Evolutionary conservation across 345 rosid genomes (phyloP), one percentile per base, ranked within the genome.

Genomic region (Iberis pinnata): DNA sequence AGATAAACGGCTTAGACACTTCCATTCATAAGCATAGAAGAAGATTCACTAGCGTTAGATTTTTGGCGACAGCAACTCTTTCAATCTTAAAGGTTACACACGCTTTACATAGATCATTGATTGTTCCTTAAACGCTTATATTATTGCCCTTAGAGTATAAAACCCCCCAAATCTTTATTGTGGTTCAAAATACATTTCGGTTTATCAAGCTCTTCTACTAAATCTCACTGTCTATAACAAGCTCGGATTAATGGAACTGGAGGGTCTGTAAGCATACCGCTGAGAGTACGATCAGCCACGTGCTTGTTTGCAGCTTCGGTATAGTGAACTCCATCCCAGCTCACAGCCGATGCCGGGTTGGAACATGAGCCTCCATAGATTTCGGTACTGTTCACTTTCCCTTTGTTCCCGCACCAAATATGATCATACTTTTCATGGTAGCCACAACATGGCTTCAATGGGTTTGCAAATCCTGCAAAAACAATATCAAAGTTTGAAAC

Each of bases 301-400:
- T 95, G 77, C 33, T 55, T 76, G 72, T 71, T 87, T 27, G 95
- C 92, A 49, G 78, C 75, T 73, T 83, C 71, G 5, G 90, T 42
- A 43, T 78, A 76, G 52, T 83, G 90, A 49, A 80, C 80, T 38
- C 86, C 83, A 50, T 80, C 90, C 90, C 90, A 83, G 58, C 80
- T 80, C 46, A 73, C 68, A 44, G 66, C 75, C 39, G 9, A 31
- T 18, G 79, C 70, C 5, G 82, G 77, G 52, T 80, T 76, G 26
- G 69, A 12, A 49, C 86, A 83, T 13, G 78, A 43, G 9, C 53
- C 80, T 1, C 90, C 84, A n/a, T 68, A 74, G 6, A 76, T 65
- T 61, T 76, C 73, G 6, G 80, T 73, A 7, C 67, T 70, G 57
- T 83, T 83, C 20, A 80, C 74, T 20, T 14, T 72, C 60, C 72